phyloP scores from a whole-genome alignment of 1,284 basidiomycete genomes.

The Sanghuangporus baumii region DNA sequence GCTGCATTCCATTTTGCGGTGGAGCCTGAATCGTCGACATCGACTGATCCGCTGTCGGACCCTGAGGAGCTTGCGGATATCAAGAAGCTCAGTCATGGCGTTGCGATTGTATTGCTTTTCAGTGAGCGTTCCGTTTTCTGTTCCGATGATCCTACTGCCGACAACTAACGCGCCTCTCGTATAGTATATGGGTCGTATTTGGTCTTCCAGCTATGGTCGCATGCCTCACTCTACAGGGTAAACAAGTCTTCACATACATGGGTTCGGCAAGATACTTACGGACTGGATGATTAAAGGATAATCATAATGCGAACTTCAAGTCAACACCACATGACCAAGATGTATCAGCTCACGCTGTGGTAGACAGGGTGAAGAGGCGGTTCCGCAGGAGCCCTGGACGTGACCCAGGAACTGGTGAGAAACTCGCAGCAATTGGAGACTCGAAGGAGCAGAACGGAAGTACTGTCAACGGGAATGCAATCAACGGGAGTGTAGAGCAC shows the following conservation, averaged over 20 bases:
- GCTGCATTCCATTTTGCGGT: conserved; percentile 60
- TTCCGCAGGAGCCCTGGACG: neutral
- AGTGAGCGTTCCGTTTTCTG: conserved; percentile 35
- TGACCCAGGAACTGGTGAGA: neutral
- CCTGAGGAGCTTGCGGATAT: conserved; percentile 45
- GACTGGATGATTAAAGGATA: conserved; percentile 31
- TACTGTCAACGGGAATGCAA: neutral
- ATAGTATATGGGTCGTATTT: conserved; percentile 72
- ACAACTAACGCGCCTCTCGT: neutral
- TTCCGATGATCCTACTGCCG: neutral
- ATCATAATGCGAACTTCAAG: conserved; percentile 33
- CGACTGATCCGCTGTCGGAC: conserved; percentile 25
- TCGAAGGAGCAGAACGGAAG: neutral
- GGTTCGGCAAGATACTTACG: neutral
- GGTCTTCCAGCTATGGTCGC: conserved; percentile 85
- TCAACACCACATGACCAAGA: conserved; percentile 25
- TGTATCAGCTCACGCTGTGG: conserved; percentile 15
- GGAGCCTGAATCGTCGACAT: conserved; percentile 1
- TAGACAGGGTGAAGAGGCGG: neutral
- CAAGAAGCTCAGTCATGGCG: conserved; percentile 80
- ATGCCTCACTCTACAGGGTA: conserved; percentile 67
- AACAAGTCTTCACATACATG: too few relatives aligned
- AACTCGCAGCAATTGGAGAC: too few relatives aligned
- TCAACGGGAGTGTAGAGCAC: neutral
- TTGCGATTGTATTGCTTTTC: conserved; percentile 64